Evolutionary conservation across 2,329 filamentous ascomycete genomes (phyloP).

Genomic region (Neofusicoccum cordaticola): DNA sequence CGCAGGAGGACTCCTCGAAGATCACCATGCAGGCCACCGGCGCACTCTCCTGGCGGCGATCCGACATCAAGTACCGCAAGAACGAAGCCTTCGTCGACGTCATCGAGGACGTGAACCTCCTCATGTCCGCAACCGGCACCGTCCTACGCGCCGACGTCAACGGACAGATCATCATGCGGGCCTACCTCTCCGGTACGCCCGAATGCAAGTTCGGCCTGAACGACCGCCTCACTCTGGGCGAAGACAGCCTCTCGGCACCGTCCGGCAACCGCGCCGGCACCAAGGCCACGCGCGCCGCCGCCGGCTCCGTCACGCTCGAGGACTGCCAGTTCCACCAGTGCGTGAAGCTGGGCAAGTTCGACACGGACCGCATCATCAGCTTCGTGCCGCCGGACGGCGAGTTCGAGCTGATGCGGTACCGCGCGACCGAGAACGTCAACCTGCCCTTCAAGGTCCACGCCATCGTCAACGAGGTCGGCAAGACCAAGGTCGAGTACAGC

Average conservation of each 20-base stretch:
- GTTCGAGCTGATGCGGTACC: constrained; percentile 98
- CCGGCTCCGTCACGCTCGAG: constrained; percentile 91
- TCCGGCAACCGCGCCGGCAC: constrained; percentile 74
- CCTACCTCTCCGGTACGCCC: constrained; percentile 91
- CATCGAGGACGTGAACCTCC: constrained; percentile 96
- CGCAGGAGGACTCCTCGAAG: constrained; percentile 81
- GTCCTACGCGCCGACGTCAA: constrained; percentile 94
- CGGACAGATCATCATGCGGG: constrained; percentile 97
- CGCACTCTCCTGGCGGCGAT: constrained; percentile 92
- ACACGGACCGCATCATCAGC: constrained; percentile 92
- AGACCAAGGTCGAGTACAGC: constrained; percentile 97
- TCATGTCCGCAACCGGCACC: constrained; percentile 97
- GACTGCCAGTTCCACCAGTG: constrained; percentile 99
- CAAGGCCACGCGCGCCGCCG: constrained; percentile 92
- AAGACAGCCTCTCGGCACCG: constrained; percentile 56
- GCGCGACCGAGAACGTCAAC: constrained; percentile 97
- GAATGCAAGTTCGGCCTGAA: constrained; percentile 99
- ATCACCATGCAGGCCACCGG: constrained; percentile 99
- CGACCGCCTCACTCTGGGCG: constrained; percentile 86
- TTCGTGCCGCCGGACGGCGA: constrained; percentile 97
- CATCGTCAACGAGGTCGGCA: constrained; percentile 95
- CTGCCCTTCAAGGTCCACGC: constrained; percentile 98
- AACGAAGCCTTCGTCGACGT: constrained; percentile 99
- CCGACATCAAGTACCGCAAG: constrained; percentile 98
- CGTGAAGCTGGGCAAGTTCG: constrained; percentile 95